These are phyloP conservation scores for Yamadazyma jaroonii DNA, from an alignment of 1,139 yeast species.

Conservation along the genomic window DNA sequence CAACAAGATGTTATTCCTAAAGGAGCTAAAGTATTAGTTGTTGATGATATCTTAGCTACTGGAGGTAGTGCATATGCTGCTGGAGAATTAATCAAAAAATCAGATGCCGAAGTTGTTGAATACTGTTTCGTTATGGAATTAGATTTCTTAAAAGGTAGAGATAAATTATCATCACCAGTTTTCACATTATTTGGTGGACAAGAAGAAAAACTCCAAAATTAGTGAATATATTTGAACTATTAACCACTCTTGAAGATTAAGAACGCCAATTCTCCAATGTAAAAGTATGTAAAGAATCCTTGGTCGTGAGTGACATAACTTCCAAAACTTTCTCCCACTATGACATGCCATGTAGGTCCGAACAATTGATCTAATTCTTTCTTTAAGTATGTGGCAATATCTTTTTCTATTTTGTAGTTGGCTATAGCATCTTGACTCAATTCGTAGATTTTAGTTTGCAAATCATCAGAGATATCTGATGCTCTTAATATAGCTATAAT, in stretches of 20 bases:
- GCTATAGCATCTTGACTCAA: slow-evolving; percentile 50
- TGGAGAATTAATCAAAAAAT: slow-evolving; percentile 70
- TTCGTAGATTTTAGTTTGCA: slow-evolving; percentile 58
- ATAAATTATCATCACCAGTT: slow-evolving; percentile 77
- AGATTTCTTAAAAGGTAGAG: slow-evolving; percentile 92
- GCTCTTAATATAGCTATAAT: slow-evolving; percentile 44
- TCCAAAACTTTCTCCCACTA: slow-evolving; percentile 92
- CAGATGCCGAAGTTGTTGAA: slow-evolving; percentile 70
- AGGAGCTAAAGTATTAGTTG: slow-evolving; percentile 79
- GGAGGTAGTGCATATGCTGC: slow-evolving; percentile 97
- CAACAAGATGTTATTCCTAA: slow-evolving; percentile 79
- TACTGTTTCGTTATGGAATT: slow-evolving; percentile 90
- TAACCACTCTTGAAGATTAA: slow-evolving; percentile 75
- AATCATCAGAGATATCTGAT: slow-evolving; percentile 52
- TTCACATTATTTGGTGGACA: slow-evolving; percentile 89
- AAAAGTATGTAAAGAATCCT: slow-evolving; percentile 81
- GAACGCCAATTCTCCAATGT: slow-evolving; percentile 77
- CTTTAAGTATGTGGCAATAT: slow-evolving; percentile 78
- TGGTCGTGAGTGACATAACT: slow-evolving; percentile 89
- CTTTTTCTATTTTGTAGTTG: slow-evolving; percentile 55
- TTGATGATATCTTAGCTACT: slow-evolving; percentile 96
- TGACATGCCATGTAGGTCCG: slow-evolving; percentile 93
- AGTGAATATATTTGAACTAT: not conserved
- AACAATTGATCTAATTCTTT: slow-evolving; percentile 59
- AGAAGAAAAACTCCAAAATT: slow-evolving; percentile 39